phyloP scores from a whole-genome alignment of 1,284 basidiomycete genomes.

The Ustilago esculenta region DNA sequence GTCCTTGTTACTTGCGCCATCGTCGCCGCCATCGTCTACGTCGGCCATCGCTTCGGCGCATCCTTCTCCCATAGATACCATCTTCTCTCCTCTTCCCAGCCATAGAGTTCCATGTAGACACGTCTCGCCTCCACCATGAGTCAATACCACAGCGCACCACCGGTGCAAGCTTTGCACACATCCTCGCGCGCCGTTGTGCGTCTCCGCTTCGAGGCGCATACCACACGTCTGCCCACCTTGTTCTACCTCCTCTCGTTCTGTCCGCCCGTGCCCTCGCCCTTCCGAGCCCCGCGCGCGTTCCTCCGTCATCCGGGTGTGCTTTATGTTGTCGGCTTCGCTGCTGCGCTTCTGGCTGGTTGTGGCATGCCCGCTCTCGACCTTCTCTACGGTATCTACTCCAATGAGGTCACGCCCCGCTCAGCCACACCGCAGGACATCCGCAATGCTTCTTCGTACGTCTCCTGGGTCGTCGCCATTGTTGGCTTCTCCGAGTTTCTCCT shows the following conservation, averaged over 20 bases:
- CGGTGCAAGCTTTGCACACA: slow-evolving; percentile 2
- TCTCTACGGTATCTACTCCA: slow-evolving; percentile 62
- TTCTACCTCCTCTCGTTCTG: slow-evolving; percentile 61
- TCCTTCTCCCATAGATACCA: no score
- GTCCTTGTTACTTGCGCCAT: no score
- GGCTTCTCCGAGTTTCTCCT: slow-evolving; percentile 61
- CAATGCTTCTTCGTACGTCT: slow-evolving; percentile 51
- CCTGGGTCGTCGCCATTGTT: slow-evolving; percentile 67
- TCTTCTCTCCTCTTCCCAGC: no score
- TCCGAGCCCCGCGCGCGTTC: slow-evolving; percentile 40
- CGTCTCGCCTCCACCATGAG: background rate
- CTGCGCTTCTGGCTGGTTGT: slow-evolving; percentile 51
- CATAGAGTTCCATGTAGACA: no score
- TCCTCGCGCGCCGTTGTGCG: slow-evolving; percentile 18
- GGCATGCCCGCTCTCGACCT: slow-evolving; percentile 59
- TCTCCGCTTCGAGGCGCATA: slow-evolving; percentile 36
- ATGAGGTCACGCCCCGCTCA: slow-evolving; percentile 43
- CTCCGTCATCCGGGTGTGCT: slow-evolving; percentile 53
- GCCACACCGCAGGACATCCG: slow-evolving; percentile 40
- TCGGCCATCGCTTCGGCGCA: no score
- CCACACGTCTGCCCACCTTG: slow-evolving; percentile 37
- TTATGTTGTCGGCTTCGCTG: slow-evolving; percentile 51
- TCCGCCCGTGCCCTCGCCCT: slow-evolving; percentile 29
- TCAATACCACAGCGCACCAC: slow-evolving; percentile 1
- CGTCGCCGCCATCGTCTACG: no score